Evolutionary conservation across 2,329 filamentous ascomycete species (phyloP).

Genomic region (Bipolaris bicolor): DNA sequence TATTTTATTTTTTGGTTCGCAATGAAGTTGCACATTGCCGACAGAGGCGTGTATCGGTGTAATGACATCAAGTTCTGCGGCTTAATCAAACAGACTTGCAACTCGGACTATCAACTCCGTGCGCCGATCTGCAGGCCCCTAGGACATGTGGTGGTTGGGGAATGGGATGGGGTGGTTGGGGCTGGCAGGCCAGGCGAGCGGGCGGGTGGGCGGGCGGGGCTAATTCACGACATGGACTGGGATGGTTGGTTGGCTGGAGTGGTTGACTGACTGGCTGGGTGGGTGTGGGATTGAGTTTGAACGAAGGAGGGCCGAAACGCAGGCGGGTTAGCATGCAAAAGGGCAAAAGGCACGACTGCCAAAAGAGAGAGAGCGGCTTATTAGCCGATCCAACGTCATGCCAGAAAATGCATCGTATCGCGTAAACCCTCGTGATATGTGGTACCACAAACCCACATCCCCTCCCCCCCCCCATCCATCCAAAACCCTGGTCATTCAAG

Average conservation of each 20-base stretch:
- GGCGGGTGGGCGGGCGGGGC: no score
- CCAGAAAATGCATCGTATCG: background rate
- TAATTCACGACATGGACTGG: no score
- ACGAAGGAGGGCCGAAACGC: background rate
- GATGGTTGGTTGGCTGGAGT: background rate
- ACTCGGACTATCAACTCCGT: background rate
- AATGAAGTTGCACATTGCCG: background rate
- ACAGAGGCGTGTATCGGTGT: background rate
- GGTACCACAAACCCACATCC: no score
- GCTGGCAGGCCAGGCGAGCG: background rate
- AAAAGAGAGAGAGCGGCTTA: background rate
- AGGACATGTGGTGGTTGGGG: background rate
- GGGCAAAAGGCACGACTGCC: background rate
- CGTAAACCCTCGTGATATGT: no score
- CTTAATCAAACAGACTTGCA: slow-evolving; percentile 1
- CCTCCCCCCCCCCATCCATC: no score
- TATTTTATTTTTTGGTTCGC: background rate
- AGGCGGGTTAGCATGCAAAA: background rate
- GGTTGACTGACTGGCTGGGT: background rate
- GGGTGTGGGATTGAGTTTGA: background rate
- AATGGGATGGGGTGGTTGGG: background rate
- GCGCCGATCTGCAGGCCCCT: background rate
- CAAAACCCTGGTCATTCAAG: background rate
- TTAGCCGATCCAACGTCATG: background rate
- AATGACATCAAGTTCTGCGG: slow-evolving; percentile 7